Evolutionary conservation across 768 basidiomycete genomes (phyloP).

Genomic region (Mycena capillaripes): DNA sequence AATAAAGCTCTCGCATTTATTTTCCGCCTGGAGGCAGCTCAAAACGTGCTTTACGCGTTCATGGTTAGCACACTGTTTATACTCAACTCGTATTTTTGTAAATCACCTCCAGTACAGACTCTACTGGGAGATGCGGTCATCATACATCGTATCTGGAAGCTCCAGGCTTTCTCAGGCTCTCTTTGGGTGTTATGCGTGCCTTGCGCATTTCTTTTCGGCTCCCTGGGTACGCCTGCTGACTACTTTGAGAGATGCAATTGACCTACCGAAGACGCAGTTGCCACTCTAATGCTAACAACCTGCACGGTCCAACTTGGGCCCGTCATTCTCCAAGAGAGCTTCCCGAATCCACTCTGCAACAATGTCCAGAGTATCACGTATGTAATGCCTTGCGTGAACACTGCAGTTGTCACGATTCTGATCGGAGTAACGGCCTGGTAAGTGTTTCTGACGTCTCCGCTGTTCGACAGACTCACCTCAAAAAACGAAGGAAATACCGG

Average conservation of each 20-base stretch:
- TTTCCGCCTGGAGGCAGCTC: slow-evolving; percentile 6
- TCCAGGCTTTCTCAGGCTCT: not conserved
- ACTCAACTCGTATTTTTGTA: not conserved
- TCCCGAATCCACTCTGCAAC: not conserved
- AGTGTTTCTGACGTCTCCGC: not conserved
- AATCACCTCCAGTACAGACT: not conserved
- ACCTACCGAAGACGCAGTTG: not conserved
- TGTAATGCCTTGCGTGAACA: not conserved
- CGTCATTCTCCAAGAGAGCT: not conserved
- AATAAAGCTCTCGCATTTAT: slow-evolving; percentile 2
- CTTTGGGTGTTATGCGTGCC: not conserved
- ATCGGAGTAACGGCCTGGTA: not conserved
- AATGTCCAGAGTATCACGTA: not conserved
- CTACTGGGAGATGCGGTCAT: not conserved
- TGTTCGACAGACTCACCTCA: not conserved
- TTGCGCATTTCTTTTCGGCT: not conserved
- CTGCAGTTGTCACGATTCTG: not conserved
- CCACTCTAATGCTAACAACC: not conserved
- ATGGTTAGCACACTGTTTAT: slow-evolving; percentile 8
- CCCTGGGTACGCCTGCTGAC: not conserved
- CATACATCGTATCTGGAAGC: not conserved
- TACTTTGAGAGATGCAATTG: not conserved
- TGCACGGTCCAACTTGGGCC: not conserved
- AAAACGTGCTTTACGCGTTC: slow-evolving; percentile 16
- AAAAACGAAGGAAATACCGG: slow-evolving; percentile 13